A percentile compares a stretch with the other conserved stretches of the same genome.
phyloP scores from a whole-genome alignment of 2,329 filamentous ascomycete species.

The Fusarium udum region DNA sequence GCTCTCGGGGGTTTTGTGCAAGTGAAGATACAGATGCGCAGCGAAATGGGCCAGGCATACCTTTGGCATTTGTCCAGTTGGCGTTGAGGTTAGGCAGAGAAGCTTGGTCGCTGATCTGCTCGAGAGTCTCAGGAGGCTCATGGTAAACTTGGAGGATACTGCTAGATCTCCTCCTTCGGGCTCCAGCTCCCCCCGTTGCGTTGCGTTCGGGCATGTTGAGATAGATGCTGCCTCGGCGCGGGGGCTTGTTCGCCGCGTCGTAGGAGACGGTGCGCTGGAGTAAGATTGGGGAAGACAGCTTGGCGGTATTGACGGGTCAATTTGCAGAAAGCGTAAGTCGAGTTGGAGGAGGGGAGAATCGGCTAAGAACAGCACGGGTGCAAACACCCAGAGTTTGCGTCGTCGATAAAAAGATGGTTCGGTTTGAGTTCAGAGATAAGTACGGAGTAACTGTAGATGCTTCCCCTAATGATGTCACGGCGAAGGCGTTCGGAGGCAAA shows the following conservation, averaged over 20 bases:
- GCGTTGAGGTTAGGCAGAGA: slow-evolving; percentile 95
- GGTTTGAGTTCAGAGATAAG: slow-evolving; percentile 16
- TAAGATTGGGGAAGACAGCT: slow-evolving; percentile 91
- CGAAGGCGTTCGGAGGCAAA: slow-evolving; percentile 30
- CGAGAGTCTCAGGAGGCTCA: slow-evolving; percentile 93
- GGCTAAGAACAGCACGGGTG: slow-evolving; percentile 15
- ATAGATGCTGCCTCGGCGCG: slow-evolving; percentile 68
- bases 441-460: slow-evolving; percentile 20
- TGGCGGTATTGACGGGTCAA: slow-evolving; percentile 77
- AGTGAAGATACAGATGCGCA: background rate
- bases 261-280: slow-evolving; percentile 91
- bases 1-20: slow-evolving; percentile 1
- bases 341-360: slow-evolving; percentile 21
- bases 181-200: slow-evolving; percentile 55
- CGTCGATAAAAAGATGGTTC: slow-evolving; percentile 15
- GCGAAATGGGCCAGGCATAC: slow-evolving; percentile 58
- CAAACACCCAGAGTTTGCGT: slow-evolving; percentile 13
- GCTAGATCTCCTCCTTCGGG: slow-evolving; percentile 91
- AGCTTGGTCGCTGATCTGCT: slow-evolving; percentile 97
- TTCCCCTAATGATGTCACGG: slow-evolving; percentile 46
- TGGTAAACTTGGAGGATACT: slow-evolving; percentile 93
- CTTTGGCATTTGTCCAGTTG: slow-evolving; percentile 99
- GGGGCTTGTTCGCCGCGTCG: slow-evolving; percentile 79
- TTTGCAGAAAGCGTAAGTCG: slow-evolving; percentile 22
- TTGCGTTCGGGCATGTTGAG: slow-evolving; percentile 68